These are phyloP conservation scores for Apiotrichum brassicae DNA, from an alignment of 1,284 basidiomycete species.

Conservation along the genomic window DNA sequence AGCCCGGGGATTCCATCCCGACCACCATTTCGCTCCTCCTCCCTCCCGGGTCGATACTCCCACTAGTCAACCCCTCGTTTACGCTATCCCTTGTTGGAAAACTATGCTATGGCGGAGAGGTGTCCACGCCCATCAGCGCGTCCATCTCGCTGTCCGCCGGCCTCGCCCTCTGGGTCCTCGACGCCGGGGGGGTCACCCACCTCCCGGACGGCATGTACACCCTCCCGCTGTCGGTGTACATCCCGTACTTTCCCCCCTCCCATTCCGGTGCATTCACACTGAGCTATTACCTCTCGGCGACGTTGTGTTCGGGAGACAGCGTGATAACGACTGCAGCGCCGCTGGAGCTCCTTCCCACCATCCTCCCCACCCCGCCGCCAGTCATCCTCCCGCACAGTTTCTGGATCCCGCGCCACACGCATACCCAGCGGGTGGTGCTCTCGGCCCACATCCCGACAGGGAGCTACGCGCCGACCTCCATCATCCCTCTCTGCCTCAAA, in stretches of 20 bases:
- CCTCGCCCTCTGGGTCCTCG: conserved; percentile 34
- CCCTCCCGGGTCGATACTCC: conserved; percentile 29
- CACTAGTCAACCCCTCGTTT: conserved; percentile 31
- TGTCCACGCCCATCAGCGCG: conserved; percentile 31
- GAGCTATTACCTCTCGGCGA: too few species aligned
- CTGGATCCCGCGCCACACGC: not conserved
- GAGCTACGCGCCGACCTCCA: conserved; percentile 38
- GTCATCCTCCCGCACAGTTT: conserved; percentile 8
- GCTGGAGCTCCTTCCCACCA: conserved; percentile 39
- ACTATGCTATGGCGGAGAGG: conserved; percentile 20
- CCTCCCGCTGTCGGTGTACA: conserved; percentile 36
- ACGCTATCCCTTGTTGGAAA: conserved; percentile 38
- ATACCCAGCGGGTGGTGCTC: conserved; percentile 25
- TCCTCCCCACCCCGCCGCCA: conserved; percentile 27
- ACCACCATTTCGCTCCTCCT: conserved; percentile 32
- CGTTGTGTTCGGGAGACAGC: too few species aligned
- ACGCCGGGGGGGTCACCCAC: not conserved
- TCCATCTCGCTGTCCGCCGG: conserved; percentile 37
- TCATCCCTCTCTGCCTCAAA: conserved; percentile 29
- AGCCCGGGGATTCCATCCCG: conserved; percentile 39
- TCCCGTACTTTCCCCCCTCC: conserved; percentile 33
- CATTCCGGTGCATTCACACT: conserved; percentile 14
- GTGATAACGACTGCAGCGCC: too few species aligned
- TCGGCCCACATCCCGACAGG: conserved; percentile 30
- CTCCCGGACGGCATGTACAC: conserved; percentile 2